These are phyloP conservation scores for Ceratobasidium sp. DNA, from an alignment of 1,284 basidiomycete genomes.

Conservation along the genomic window DNA sequence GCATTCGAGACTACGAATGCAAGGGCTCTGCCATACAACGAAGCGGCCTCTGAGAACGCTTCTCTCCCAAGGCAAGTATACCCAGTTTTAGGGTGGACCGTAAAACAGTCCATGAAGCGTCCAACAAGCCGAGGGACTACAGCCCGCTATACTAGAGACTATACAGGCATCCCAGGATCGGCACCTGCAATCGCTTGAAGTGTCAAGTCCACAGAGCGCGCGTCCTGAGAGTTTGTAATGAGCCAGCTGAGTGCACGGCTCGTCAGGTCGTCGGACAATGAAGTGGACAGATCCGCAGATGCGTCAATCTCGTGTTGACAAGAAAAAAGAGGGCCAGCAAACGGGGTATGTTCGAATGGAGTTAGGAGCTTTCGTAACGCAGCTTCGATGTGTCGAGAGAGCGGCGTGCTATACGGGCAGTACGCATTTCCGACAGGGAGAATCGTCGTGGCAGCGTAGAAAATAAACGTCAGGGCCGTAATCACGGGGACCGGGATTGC, in stretches of 20 bases:
- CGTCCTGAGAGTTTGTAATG: constrained; percentile 12
- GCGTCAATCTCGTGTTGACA: neutral
- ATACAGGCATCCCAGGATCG: neutral
- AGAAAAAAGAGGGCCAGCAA: neutral
- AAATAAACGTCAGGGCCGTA: constrained; percentile 11
- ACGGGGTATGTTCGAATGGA: neutral
- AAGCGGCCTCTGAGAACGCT: constrained; percentile 1
- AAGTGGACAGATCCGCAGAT: neutral
- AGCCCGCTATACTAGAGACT: neutral
- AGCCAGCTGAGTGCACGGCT: constrained; percentile 16
- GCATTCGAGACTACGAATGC: constrained; percentile 5
- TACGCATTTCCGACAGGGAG: constrained; percentile 14
- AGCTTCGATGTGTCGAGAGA: neutral
- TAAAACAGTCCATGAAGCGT: neutral
- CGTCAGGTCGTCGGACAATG: constrained; percentile 1
- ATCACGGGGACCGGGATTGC: neutral
- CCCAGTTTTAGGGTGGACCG: neutral
- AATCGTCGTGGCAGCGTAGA: constrained; percentile 19
- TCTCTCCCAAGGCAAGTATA: neutral
- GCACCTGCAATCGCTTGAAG: constrained; percentile 18
- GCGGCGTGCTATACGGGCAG: constrained; percentile 17
- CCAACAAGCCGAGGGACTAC: neutral
- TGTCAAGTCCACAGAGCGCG: constrained; percentile 14
- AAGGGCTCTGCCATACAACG: constrained; percentile 10
- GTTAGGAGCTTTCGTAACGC: neutral